Percentiles rank a stretch among this genome's conserved stretches.
phyloP scores from a whole-genome alignment of 352 stramenopile species.

The Phytophthora pseudosyringae region DNA sequence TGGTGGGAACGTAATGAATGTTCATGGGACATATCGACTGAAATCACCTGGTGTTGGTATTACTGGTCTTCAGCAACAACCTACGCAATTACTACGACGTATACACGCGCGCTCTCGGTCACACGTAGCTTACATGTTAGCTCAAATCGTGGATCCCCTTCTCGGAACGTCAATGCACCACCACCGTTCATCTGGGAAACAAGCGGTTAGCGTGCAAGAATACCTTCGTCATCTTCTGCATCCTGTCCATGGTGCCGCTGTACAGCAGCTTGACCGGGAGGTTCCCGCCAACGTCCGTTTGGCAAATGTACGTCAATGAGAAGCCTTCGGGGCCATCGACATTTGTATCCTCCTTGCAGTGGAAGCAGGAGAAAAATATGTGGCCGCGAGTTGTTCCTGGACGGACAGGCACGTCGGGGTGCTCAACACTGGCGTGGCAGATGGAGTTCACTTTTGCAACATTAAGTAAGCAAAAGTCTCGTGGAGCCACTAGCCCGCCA shows the following conservation, averaged over 20 bases:
- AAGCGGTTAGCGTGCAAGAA: slow-evolving; percentile 50
- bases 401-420: slow-evolving; percentile 44
- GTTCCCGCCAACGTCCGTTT: slow-evolving; percentile 59
- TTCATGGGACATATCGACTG: slow-evolving; percentile 8
- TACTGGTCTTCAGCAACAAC: neutral
- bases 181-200: slow-evolving; percentile 32
- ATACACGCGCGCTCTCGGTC: neutral
- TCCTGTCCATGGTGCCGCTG: slow-evolving; percentile 66
- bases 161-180: no score
- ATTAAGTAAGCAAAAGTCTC: slow-evolving; percentile 66
- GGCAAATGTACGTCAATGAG: slow-evolving; percentile 55
- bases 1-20: slow-evolving; percentile 4
- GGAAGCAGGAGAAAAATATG: slow-evolving; percentile 53
- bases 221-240: slow-evolving; percentile 64
- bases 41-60: slow-evolving; percentile 2
- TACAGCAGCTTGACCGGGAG: slow-evolving; percentile 58
- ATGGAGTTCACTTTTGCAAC: slow-evolving; percentile 32
- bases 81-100: slow-evolving; percentile 12
- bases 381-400: slow-evolving; percentile 41
- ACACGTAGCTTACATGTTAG: neutral
- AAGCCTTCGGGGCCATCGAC: slow-evolving; percentile 41
- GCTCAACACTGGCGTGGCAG: slow-evolving; percentile 51
- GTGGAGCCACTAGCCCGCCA: slow-evolving; percentile 55
- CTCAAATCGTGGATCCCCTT: slow-evolving; percentile 6
- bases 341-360: slow-evolving; percentile 39